phyloP scores from a whole-genome alignment of 2,329 filamentous ascomycete species.

The Colletotrichum sp. region DNA sequence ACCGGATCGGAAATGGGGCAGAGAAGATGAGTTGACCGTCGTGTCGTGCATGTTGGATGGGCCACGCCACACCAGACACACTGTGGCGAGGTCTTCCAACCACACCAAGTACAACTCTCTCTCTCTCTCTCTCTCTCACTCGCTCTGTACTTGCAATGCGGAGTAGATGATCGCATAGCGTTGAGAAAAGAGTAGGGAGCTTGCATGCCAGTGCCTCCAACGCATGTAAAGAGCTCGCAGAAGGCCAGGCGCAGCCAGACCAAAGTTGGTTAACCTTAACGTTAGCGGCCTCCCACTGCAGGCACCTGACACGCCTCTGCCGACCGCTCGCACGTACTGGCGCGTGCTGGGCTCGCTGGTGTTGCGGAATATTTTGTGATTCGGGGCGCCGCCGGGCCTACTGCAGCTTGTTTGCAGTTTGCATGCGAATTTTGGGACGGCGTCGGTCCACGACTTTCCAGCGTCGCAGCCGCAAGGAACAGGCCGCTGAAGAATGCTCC shows the following conservation, averaged over 20 bases:
- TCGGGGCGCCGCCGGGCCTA: neutral
- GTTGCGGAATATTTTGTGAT: neutral
- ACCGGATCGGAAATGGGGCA: neutral
- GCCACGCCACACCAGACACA: neutral
- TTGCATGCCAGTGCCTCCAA: neutral
- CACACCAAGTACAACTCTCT: neutral
- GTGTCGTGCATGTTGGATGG: constrained; percentile 3
- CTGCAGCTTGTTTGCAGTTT: neutral
- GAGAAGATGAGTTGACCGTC: constrained; percentile 6
- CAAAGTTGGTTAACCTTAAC: constrained; percentile 20
- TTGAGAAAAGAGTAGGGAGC: neutral
- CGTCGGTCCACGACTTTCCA: constrained; percentile 4
- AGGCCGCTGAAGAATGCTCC: constrained; percentile 16
- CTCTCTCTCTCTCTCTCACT: neutral
- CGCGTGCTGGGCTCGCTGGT: neutral
- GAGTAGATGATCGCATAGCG: neutral
- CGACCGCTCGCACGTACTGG: constrained; percentile 17
- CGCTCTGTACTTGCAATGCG: neutral
- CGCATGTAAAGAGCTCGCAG: neutral
- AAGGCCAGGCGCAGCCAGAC: constrained; percentile 6
- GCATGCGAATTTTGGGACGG: constrained; percentile 5
- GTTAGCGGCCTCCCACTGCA: constrained; percentile 16
- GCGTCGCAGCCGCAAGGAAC: constrained; percentile 16
- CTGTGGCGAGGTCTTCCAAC: neutral
- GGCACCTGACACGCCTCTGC: constrained; percentile 20